Conservation (phyloP, 306 rosid genomes). For the Pyrus betulifolia region DNA sequence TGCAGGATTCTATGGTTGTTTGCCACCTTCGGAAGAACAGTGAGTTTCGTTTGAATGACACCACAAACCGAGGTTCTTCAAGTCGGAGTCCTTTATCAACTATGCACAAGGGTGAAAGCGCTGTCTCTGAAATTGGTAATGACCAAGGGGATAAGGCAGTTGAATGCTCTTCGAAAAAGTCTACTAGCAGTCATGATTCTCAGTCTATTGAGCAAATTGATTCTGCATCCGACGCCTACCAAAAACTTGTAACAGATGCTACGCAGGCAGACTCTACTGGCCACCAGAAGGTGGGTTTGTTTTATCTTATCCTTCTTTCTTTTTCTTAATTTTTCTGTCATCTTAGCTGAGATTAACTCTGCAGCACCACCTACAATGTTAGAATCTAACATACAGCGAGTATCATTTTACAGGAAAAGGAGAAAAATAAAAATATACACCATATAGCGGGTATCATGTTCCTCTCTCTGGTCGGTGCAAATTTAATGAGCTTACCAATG, state of each 20-base stretch:
- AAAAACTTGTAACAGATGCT: slow-evolving; percentile 30
- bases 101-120: slow-evolving; percentile 38
- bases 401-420: background rate
- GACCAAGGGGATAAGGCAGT: slow-evolving; percentile 47
- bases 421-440: background rate
- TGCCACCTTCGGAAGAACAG: slow-evolving; percentile 81
- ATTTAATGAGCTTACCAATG: background rate
- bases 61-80: slow-evolving; percentile 45
- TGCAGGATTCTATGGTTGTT: slow-evolving; percentile 75
- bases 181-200: slow-evolving; percentile 55
- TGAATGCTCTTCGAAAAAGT: slow-evolving; percentile 39
- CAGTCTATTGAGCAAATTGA: slow-evolving; percentile 64
- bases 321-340: background rate
- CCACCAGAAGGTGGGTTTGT: slow-evolving; percentile 34
- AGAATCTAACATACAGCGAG: background rate
- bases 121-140: slow-evolving; percentile 29
- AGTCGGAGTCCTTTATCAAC: slow-evolving; percentile 26
- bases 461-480: background rate
- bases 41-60: slow-evolving; percentile 44
- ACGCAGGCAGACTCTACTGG: slow-evolving; percentile 31
- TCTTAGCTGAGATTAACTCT: background rate
- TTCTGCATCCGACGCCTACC: slow-evolving; percentile 51
- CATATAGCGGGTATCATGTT: background rate
- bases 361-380: background rate
- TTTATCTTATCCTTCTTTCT: background rate